A percentile compares a stretch with the other conserved stretches of the same genome.
Evolutionary conservation across 768 basidiomycete species (phyloP).

Genomic region (Leccinum subtestaceum): DNA sequence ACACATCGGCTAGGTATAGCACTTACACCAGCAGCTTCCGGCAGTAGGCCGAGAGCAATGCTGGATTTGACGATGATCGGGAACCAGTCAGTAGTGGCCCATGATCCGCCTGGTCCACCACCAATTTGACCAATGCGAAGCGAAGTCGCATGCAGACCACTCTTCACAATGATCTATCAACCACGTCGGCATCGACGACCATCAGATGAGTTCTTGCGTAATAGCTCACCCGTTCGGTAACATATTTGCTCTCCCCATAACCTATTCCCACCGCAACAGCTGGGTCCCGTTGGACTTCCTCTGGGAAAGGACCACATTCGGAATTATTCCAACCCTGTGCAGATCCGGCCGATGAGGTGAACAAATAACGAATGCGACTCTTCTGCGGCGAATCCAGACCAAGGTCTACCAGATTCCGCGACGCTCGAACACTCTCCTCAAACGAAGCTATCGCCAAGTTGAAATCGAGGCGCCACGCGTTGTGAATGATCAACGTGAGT

Average conservation of each 20-base stretch:
- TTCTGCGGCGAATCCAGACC: conserved; percentile 28
- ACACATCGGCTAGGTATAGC: no score
- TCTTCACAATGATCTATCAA: conserved; percentile 37
- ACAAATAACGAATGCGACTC: conserved; percentile 33
- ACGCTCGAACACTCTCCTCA: conserved; percentile 40
- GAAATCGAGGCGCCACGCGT: conserved; percentile 45
- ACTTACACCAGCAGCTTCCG: conserved; percentile 31
- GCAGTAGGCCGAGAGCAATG: conserved; percentile 26
- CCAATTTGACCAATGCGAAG: conserved; percentile 47
- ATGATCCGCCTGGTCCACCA: conserved; percentile 41
- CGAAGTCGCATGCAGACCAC: conserved; percentile 35
- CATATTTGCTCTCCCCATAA: conserved; percentile 48
- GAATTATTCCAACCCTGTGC: conserved; percentile 30
- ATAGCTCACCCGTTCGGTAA: conserved; percentile 33
- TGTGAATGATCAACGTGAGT: conserved; percentile 39
- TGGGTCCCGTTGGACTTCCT: conserved; percentile 33
- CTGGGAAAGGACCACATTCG: conserved; percentile 32
- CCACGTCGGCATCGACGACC: not conserved
- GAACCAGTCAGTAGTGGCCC: conserved; percentile 47
- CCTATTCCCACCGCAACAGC: conserved; percentile 38
- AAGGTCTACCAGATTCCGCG: conserved; percentile 36
- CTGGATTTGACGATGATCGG: conserved; percentile 42
- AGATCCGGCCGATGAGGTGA: conserved; percentile 41
- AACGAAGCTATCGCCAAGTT: conserved; percentile 41
- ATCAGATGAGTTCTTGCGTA: no score